Percentiles rank a stretch among this genome's conserved stretches.
Conservation (phyloP, 768 basidiomycete species). For the Agrocybe praecox region DNA sequence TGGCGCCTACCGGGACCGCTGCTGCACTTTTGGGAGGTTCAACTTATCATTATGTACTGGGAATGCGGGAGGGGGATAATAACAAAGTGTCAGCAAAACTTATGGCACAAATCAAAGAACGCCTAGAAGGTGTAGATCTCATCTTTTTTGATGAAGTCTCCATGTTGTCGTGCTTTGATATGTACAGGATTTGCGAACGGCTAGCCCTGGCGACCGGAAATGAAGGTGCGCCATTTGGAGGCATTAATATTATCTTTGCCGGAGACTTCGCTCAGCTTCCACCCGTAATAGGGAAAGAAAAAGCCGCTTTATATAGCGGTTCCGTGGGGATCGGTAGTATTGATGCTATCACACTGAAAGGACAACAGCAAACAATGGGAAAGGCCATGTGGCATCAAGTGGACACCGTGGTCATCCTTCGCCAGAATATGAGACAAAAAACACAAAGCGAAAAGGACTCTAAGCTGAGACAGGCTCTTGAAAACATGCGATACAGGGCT, state of each 20-base stretch:
- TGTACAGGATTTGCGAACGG: conserved; percentile 28
- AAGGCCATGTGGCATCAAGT: too few relatives aligned
- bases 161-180: conserved; percentile 33
- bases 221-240: too few relatives aligned
- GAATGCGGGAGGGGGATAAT: conserved; percentile 7
- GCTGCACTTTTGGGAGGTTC: conserved; percentile 24
- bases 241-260: conserved; percentile 42
- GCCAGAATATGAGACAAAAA: conserved; percentile 36
- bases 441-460: conserved; percentile 20
- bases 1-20: conserved; percentile 16
- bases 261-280: conserved; percentile 49
- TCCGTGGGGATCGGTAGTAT: background rate
- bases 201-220: conserved; percentile 18
- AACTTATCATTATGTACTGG: conserved; percentile 34
- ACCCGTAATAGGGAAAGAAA: conserved; percentile 25
- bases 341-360: background rate
- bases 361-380: conserved; percentile 22
- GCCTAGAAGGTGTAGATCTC: conserved; percentile 33
- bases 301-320: conserved; percentile 6
- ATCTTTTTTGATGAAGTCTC: conserved; percentile 46
- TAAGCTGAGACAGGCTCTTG: conserved; percentile 36
- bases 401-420: conserved; percentile 35
- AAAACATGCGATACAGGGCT: conserved; percentile 37
- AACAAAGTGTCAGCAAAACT: background rate
- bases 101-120: conserved; percentile 7